Base-by-base conservation (phyloP, 2,329 filamentous ascomycete genomes). In the Nothophoma quercina region DNA sequence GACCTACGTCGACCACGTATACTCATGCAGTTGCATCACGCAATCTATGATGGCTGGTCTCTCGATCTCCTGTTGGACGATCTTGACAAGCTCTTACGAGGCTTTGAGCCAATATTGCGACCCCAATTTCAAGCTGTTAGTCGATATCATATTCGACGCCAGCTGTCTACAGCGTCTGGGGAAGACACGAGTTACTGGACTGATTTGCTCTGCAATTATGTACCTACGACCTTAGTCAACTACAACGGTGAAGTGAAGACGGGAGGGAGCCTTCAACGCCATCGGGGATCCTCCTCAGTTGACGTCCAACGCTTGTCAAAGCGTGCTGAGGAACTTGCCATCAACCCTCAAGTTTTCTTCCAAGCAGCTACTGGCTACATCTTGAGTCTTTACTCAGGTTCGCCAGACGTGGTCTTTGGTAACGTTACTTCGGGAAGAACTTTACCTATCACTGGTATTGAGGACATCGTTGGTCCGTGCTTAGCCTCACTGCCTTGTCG, bases 1-100 rank as follows among this genome's bases (percentile, higher is more conserved):
- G 42, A 25, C 10, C 62, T 10, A 40, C 59, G 44, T 25, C 43
- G 7, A 15, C 59, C 15, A 41, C 67, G 4, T 49, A 58, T 39
- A 25, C 61, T 76, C 4, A 70, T 90, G 35, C 80, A 88, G 10
- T 78, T 96, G 0, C 92, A 96, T 68, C 93, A 97, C 73, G 86
- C 90, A 0, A 71, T 96, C 1, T 97, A 96, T 67, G 93, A 97
- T 71, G 93, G 92, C n/a, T 97, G 93, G 93, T 93, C 91, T 0
- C 82, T 92, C 67, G 89, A 96, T 43, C 78, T 93, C 23, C 73
- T 96, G 0, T 68, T 90, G 12, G 76, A 81, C 21, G 91, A 96
- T 68, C 75, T 96, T 4, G 78, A 82, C 4, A 65, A 64, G 0
- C 59, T 88, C 1, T 64, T 89, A 67, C 51, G 59, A 15, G 70